Conservation (phyloP, 345 rosid genomes). For the Dipteronia dyeriana region DNA sequence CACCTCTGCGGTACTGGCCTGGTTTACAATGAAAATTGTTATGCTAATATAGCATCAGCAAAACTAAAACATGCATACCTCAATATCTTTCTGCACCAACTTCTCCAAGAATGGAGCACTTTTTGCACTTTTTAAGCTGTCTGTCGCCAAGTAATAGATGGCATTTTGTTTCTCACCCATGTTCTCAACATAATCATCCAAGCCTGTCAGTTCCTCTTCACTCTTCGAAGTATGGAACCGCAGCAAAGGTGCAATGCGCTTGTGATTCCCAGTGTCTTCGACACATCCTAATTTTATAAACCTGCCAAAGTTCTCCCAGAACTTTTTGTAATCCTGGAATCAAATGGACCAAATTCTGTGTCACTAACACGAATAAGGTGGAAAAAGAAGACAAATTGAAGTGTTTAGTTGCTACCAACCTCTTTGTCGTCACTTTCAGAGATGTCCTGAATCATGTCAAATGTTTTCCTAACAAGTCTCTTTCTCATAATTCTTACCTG, state of each 20-base stretch:
- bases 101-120: conserved; percentile 97
- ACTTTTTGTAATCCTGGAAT: conserved; percentile 87
- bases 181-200: conserved; percentile 89
- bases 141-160: conserved; percentile 88
- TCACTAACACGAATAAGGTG: neutral
- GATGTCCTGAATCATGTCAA: conserved; percentile 94
- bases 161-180: conserved; percentile 97
- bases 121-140: conserved; percentile 95
- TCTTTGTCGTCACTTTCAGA: conserved; percentile 86
- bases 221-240: conserved; percentile 82
- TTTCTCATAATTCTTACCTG: conserved; percentile 97
- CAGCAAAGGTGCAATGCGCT: conserved; percentile 83
- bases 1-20: neutral
- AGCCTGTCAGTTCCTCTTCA: conserved; percentile 75
- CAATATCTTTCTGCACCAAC: conserved; percentile 82
- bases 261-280: conserved; percentile 97
- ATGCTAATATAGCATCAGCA: neutral
- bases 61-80: conserved; percentile 45
- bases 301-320: conserved; percentile 98
- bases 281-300: conserved; percentile 90
- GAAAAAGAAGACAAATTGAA: conserved; percentile 8
- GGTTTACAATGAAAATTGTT: neutral
- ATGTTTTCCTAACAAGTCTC: conserved; percentile 92
- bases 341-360: conserved; percentile 17
- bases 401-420: conserved; percentile 39